phyloP scores from a whole-genome alignment of 2,329 filamentous ascomycete genomes.

The Tolypocladium album region DNA sequence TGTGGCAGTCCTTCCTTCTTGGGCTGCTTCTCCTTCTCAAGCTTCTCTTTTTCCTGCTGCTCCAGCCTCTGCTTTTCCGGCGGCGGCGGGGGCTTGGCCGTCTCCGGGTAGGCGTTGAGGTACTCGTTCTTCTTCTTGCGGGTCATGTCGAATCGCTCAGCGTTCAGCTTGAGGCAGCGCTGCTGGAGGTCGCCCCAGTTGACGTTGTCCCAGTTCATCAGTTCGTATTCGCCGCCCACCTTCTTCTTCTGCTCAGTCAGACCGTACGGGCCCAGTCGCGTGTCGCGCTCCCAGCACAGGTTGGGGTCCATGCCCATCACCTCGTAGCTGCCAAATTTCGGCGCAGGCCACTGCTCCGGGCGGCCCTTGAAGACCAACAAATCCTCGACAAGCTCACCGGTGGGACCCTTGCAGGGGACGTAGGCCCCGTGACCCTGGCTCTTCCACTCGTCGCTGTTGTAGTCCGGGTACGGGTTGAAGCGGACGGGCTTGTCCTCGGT shows the following conservation, averaged over 20 bases:
- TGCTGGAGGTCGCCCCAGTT: constrained; percentile 63
- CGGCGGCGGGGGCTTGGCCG: constrained; percentile 8
- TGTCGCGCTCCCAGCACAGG: constrained; percentile 57
- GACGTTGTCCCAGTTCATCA: constrained; percentile 50
- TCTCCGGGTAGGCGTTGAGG: constrained; percentile 29
- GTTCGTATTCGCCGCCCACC: constrained; percentile 22
- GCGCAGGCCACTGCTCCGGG: constrained; percentile 45
- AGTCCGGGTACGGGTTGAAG: constrained; percentile 63
- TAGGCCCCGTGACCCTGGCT: constrained; percentile 44
- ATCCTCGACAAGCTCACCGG: constrained; percentile 49
- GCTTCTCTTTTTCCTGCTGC: constrained; percentile 1
- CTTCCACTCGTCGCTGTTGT: constrained; percentile 54
- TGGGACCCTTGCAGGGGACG: constrained; percentile 54
- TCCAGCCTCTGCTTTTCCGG: constrained; percentile 4
- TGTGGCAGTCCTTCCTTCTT: neutral
- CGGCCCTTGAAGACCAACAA: constrained; percentile 53
- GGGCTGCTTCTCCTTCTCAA: neutral
- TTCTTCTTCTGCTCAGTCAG: constrained; percentile 37
- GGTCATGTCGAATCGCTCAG: constrained; percentile 45
- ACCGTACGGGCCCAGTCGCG: constrained; percentile 59
- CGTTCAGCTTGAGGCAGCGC: constrained; percentile 54
- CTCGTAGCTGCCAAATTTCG: constrained; percentile 53
- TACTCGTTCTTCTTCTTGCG: constrained; percentile 31
- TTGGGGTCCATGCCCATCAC: constrained; percentile 50
- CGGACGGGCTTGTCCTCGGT: constrained; percentile 37